These are phyloP conservation scores for Lippia alba DNA, from an alignment of 305 asterid species.

Conservation along the genomic window DNA sequence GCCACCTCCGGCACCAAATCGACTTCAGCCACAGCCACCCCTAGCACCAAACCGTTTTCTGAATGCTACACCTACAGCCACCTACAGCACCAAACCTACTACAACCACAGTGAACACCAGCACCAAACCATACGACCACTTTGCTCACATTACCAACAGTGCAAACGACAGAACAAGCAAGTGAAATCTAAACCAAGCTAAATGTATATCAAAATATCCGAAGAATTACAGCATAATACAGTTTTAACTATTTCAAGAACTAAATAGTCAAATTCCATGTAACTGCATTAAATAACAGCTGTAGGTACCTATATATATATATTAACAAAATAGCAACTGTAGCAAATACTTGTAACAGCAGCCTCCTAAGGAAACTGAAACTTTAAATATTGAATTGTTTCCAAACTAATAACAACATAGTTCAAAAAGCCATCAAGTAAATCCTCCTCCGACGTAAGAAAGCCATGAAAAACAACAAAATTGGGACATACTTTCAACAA, in stretches of 20 bases:
- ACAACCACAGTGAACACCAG: too few relatives aligned
- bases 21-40: too few relatives aligned
- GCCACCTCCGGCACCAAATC: too few relatives aligned
- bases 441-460: background rate
- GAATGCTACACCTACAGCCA: too few relatives aligned
- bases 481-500: background rate
- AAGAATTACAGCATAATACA: background rate
- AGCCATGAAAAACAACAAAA: constrained; percentile 10
- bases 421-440: background rate
- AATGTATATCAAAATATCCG: too few relatives aligned
- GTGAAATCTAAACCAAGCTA: too few relatives aligned
- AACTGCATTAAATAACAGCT: constrained; percentile 1
- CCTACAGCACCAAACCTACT: too few relatives aligned
- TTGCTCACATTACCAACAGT: too few relatives aligned
- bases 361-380: background rate
- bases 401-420: background rate
- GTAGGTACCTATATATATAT: background rate
- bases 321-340: background rate
- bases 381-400: background rate
- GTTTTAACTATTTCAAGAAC: background rate
- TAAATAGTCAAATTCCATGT: background rate
- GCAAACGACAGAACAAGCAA: too few relatives aligned
- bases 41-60: too few relatives aligned
- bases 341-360: background rate
- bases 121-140: too few relatives aligned